Evolutionary conservation across 768 basidiomycete species (phyloP).

Genomic region (Neoboletus brunneissimus): DNA sequence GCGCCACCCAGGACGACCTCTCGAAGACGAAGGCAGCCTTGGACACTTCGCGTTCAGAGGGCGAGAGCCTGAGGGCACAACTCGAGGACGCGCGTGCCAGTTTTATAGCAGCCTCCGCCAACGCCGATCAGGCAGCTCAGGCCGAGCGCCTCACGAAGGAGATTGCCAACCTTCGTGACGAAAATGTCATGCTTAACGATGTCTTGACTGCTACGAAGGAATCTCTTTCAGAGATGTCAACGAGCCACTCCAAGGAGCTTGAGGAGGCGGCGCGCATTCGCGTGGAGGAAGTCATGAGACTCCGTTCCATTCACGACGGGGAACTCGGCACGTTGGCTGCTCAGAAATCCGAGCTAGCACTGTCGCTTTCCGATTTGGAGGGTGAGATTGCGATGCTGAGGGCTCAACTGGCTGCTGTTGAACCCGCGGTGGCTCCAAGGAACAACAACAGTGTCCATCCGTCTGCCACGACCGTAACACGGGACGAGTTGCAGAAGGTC

Average conservation of each 20-base stretch:
- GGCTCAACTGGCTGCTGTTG: slow-evolving; percentile 50
- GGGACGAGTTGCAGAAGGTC: slow-evolving; percentile 72
- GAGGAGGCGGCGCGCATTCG: slow-evolving; percentile 70
- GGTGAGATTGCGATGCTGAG: slow-evolving; percentile 69
- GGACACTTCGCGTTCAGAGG: slow-evolving; percentile 50
- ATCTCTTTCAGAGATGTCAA: slow-evolving; percentile 66
- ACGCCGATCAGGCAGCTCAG: slow-evolving; percentile 52
- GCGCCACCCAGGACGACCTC: slow-evolving; percentile 83
- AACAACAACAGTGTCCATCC: slow-evolving; percentile 47
- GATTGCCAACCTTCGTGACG: slow-evolving; percentile 62
- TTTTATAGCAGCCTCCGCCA: slow-evolving; percentile 39
- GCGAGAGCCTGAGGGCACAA: slow-evolving; percentile 56
- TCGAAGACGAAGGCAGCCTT: slow-evolving; percentile 65
- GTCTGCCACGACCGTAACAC: slow-evolving; percentile 50
- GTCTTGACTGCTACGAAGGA: slow-evolving; percentile 66
- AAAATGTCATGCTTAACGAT: slow-evolving; percentile 62
- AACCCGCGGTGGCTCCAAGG: slow-evolving; percentile 47
- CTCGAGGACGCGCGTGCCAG: slow-evolving; percentile 59
- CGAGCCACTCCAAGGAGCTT: slow-evolving; percentile 68
- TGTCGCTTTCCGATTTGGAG: slow-evolving; percentile 70
- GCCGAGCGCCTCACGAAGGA: slow-evolving; percentile 56
- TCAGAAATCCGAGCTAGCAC: slow-evolving; percentile 61
- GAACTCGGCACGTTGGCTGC: slow-evolving; percentile 54
- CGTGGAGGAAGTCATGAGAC: slow-evolving; percentile 65
- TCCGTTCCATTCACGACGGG: slow-evolving; percentile 56